Percentiles rank a stretch among this genome's conserved stretches.
These are phyloP conservation scores for Yamadazyma songkhlaensis DNA, from an alignment of 1,139 yeast genomes.

Conservation along the genomic window DNA sequence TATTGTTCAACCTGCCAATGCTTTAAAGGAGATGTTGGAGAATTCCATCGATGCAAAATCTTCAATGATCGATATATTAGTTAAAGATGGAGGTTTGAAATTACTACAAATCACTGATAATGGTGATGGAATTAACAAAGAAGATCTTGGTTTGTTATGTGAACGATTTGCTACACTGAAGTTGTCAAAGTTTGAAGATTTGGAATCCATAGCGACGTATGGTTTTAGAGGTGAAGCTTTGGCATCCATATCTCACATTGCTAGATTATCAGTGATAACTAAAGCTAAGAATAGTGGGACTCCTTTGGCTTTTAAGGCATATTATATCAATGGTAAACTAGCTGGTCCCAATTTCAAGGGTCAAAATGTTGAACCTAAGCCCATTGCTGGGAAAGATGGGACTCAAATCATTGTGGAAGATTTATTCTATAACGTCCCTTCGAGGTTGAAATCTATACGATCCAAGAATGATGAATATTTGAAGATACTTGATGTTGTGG, in stretches of 20 bases:
- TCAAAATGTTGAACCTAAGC: slow-evolving; percentile 49
- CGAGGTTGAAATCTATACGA: slow-evolving; percentile 65
- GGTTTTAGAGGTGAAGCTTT: slow-evolving; percentile 65
- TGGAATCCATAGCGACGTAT: slow-evolving; percentile 47
- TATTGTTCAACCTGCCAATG: slow-evolving; percentile 87
- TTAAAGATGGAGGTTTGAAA: slow-evolving; percentile 55
- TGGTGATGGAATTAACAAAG: slow-evolving; percentile 47
- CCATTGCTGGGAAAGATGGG: slow-evolving; percentile 85
- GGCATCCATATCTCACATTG: slow-evolving; percentile 60
- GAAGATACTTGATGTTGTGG: slow-evolving; percentile 77
- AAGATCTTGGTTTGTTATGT: slow-evolving; percentile 48
- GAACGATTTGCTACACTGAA: slow-evolving; percentile 61
- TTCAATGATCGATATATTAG: slow-evolving; percentile 46
- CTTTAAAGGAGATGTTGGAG: slow-evolving; percentile 55
- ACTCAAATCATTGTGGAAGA: slow-evolving; percentile 87
- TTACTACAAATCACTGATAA: slow-evolving; percentile 53
- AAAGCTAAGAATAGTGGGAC: slow-evolving; percentile 49
- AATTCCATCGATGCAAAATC: slow-evolving; percentile 53
- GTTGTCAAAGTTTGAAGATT: slow-evolving; percentile 46
- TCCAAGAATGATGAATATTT: slow-evolving; percentile 73
- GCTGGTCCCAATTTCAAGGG: slow-evolving; percentile 35
- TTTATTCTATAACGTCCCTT: slow-evolving; percentile 83
- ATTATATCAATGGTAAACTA: slow-evolving; percentile 63
- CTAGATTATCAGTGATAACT: slow-evolving; percentile 73
- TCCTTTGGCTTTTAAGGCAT: slow-evolving; percentile 67